A percentile compares a stretch with the other conserved stretches of the same genome.
These are phyloP conservation scores for Alternaria metachromatica DNA, from an alignment of 2,329 filamentous ascomycete genomes.

Conservation along the genomic window DNA sequence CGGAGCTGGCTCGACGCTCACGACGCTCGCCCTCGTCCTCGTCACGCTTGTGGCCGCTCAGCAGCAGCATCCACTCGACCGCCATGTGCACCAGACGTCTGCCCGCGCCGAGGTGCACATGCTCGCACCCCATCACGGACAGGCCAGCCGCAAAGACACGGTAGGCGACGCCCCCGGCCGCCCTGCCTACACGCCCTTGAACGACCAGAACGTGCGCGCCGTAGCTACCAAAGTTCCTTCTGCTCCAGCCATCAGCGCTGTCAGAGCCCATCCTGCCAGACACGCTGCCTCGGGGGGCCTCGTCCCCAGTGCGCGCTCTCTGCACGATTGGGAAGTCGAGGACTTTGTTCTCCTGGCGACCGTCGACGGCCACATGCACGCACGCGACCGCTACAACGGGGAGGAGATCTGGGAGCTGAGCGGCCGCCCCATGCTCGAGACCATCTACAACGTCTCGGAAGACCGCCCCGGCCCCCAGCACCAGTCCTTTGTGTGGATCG, in stretches of 20 bases:
- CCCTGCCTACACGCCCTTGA: constrained; percentile 34
- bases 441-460: constrained; percentile 70
- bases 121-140: constrained; percentile 12
- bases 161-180: constrained; percentile 29
- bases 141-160: constrained; percentile 15
- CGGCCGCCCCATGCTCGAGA: constrained; percentile 89
- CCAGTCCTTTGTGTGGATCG: constrained; percentile 92
- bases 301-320: constrained; percentile 83
- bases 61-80: constrained; percentile 50
- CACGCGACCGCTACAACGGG: constrained; percentile 86
- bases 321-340: constrained; percentile 99
- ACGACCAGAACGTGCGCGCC: constrained; percentile 80
- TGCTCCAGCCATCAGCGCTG: constrained; percentile 89
- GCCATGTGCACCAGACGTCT: constrained; percentile 29
- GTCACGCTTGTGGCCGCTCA: constrained; percentile 49
- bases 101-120: constrained; percentile 36
- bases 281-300: constrained; percentile 55
- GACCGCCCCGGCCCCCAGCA: constrained; percentile 55
- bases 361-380: constrained; percentile 96
- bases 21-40: constrained; percentile 45
- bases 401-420: constrained; percentile 84
- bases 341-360: constrained; percentile 99
- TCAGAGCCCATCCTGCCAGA: constrained; percentile 86
- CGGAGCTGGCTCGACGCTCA: constrained; percentile 47
- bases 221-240: constrained; percentile 76